Percentiles rank a stretch among this genome's conserved stretches.
Conservation (phyloP, 2,329 filamentous ascomycete genomes). For the Penicillium sp. region DNA sequence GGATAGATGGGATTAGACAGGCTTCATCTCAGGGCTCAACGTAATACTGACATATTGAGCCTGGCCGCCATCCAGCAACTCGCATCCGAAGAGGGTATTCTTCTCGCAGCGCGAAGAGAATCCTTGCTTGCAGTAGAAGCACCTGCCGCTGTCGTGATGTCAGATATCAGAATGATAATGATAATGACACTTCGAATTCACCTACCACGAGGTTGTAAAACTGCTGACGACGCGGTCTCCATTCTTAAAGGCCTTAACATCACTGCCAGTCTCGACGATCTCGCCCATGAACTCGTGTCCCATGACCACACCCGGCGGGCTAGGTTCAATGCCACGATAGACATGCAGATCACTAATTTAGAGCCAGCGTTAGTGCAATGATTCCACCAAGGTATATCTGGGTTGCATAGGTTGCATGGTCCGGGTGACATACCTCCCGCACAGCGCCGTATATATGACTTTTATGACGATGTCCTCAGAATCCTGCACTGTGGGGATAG, state of each 20-base stretch:
- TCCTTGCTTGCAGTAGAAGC: slow-evolving; percentile 82
- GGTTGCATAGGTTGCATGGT: slow-evolving; percentile 34
- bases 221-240: slow-evolving; percentile 82
- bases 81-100: slow-evolving; percentile 71
- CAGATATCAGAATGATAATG: background rate
- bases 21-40: background rate
- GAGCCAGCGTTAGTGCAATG: background rate
- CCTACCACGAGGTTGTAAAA: slow-evolving; percentile 79
- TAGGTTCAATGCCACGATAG: slow-evolving; percentile 79
- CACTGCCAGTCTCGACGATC: slow-evolving; percentile 69
- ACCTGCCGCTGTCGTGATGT: slow-evolving; percentile 58
- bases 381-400: background rate
- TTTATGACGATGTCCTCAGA: slow-evolving; percentile 80
- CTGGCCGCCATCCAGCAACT: slow-evolving; percentile 74
- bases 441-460: slow-evolving; percentile 80
- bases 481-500: slow-evolving; percentile 73
- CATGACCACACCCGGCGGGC: slow-evolving; percentile 66
- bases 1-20: slow-evolving; percentile 29
- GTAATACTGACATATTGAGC: slow-evolving; percentile 67
- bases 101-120: slow-evolving; percentile 78
- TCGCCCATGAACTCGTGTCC: slow-evolving; percentile 85
- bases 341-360: slow-evolving; percentile 75
- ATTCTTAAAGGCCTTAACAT: slow-evolving; percentile 69
- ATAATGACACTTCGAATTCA: slow-evolving; percentile 9
- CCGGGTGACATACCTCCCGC: slow-evolving; percentile 68